These are phyloP conservation scores for Fermentozyma sake DNA, from an alignment of 1,139 yeast genomes.

Conservation along the genomic window DNA sequence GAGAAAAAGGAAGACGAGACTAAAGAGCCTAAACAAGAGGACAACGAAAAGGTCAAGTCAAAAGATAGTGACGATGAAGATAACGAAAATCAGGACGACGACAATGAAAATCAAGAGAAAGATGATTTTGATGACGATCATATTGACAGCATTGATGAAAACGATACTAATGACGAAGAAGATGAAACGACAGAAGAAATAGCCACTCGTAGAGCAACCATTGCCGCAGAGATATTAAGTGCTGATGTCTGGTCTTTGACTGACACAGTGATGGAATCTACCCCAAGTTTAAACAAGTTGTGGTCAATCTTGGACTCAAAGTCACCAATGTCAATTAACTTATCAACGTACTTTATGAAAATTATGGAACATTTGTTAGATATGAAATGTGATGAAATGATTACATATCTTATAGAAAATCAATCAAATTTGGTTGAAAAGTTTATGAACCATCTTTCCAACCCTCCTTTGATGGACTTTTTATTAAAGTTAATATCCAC, in stretches of 20 bases:
- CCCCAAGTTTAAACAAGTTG: slow-evolving; percentile 57
- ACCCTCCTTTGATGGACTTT: slow-evolving; percentile 85
- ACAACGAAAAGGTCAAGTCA: no score
- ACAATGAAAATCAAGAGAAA: slow-evolving; percentile 13
- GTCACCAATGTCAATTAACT: slow-evolving; percentile 61
- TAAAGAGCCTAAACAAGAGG: slow-evolving; percentile 2
- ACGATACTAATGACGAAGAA: slow-evolving; percentile 16
- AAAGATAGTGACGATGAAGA: slow-evolving; percentile 3
- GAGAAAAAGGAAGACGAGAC: slow-evolving; percentile 1
- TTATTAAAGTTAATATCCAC: slow-evolving; percentile 71
- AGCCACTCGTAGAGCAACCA: slow-evolving; percentile 68
- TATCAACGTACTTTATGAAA: slow-evolving; percentile 88
- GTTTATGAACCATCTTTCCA: slow-evolving; percentile 74
- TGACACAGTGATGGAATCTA: slow-evolving; percentile 81
- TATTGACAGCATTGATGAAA: slow-evolving; percentile 9
- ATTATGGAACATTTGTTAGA: slow-evolving; percentile 90
- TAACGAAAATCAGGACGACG: slow-evolving; percentile 7
- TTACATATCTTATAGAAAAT: slow-evolving; percentile 58
- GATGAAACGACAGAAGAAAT: slow-evolving; percentile 47
- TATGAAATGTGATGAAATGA: slow-evolving; percentile 83
- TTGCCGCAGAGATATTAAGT: slow-evolving; percentile 85
- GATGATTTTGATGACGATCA: slow-evolving; percentile 30
- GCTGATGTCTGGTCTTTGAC: slow-evolving; percentile 95
- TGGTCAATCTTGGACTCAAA: slow-evolving; percentile 72
- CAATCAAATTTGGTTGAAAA: slow-evolving; percentile 62